Conservation (phyloP, 2,329 filamentous ascomycete genomes). For the Botryosphaeria dothidea region DNA sequence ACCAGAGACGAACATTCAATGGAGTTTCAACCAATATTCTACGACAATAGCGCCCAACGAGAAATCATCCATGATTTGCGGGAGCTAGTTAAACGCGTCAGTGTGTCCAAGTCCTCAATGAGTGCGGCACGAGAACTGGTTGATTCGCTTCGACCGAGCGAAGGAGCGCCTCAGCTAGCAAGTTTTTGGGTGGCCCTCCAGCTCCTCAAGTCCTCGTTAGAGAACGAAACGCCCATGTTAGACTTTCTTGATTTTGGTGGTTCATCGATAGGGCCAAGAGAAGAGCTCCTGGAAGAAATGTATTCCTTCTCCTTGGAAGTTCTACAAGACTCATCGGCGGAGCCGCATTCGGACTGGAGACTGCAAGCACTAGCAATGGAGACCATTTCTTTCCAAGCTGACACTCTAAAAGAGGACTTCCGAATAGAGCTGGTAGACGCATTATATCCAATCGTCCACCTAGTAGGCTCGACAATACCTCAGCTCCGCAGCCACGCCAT, state of each 20-base stretch:
- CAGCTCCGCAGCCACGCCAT: conserved; percentile 79
- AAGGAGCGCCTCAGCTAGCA: conserved; percentile 63
- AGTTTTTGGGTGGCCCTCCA: conserved; percentile 80
- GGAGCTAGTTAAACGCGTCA: conserved; percentile 59
- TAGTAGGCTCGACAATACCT: conserved; percentile 71
- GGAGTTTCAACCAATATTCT: conserved; percentile 61
- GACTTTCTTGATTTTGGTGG: conserved; percentile 63
- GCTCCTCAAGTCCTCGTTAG: conserved; percentile 62
- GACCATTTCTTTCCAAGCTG: conserved; percentile 73
- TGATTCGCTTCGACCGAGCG: conserved; percentile 59
- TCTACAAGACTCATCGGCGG: conserved; percentile 49
- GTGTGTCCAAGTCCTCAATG: conserved; percentile 41
- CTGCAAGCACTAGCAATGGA: conserved; percentile 80
- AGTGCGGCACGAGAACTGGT: conserved; percentile 67
- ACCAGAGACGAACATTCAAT: conserved; percentile 21
- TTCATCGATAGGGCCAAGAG: conserved; percentile 24
- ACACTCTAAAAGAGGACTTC: conserved; percentile 67
- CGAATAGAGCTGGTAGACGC: conserved; percentile 85
- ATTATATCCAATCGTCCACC: conserved; percentile 87
- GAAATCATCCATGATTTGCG: conserved; percentile 64
- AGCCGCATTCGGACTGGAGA: conserved; percentile 62
- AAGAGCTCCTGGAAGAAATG: conserved; percentile 58
- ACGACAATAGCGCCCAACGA: conserved; percentile 63
- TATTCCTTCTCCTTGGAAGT: conserved; percentile 68
- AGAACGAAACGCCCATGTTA: conserved; percentile 58